A percentile compares a stretch with the other conserved stretches of the same genome.
Evolutionary conservation across 1,139 yeast genomes (phyloP).

Genomic region (Kodamaea derodonti): DNA sequence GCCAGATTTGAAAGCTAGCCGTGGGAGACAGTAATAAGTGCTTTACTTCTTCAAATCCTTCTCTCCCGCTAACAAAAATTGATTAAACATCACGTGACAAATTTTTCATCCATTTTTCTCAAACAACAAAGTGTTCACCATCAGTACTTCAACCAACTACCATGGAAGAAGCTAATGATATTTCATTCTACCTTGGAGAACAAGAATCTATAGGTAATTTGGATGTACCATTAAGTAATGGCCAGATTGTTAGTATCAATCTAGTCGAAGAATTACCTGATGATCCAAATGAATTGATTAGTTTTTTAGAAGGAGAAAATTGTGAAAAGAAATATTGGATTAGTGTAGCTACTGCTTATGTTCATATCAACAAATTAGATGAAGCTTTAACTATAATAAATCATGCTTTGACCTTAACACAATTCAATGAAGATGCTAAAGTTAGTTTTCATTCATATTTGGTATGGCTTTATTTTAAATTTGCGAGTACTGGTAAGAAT

Average conservation of each 20-base stretch:
- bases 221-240: constrained; percentile 68
- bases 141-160: too few species aligned
- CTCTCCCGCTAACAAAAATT: too few species aligned
- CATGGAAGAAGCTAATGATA: constrained; percentile 35
- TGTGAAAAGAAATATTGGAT: constrained; percentile 81
- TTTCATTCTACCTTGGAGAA: constrained; percentile 37
- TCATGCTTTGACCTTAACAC: constrained; percentile 49
- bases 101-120: too few species aligned
- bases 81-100: too few species aligned
- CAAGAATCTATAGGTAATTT: constrained; percentile 35
- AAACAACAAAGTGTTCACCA: too few species aligned
- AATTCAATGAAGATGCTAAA: constrained; percentile 46
- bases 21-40: too few species aligned
- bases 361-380: constrained; percentile 51
- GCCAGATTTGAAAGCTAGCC: too few species aligned
- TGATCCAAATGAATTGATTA: constrained; percentile 78
- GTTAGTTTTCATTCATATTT: constrained; percentile 57
- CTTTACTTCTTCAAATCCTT: too few species aligned
- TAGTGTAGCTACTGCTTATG: constrained; percentile 77
- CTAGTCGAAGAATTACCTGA: constrained; percentile 75
- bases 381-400: constrained; percentile 66
- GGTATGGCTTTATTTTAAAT: constrained; percentile 61
- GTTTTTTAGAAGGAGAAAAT: constrained; percentile 72
- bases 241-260: constrained; percentile 70
- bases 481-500: constrained; percentile 2